Conservation (phyloP, 441 rosid genomes). For the Daphne laureola region DNA sequence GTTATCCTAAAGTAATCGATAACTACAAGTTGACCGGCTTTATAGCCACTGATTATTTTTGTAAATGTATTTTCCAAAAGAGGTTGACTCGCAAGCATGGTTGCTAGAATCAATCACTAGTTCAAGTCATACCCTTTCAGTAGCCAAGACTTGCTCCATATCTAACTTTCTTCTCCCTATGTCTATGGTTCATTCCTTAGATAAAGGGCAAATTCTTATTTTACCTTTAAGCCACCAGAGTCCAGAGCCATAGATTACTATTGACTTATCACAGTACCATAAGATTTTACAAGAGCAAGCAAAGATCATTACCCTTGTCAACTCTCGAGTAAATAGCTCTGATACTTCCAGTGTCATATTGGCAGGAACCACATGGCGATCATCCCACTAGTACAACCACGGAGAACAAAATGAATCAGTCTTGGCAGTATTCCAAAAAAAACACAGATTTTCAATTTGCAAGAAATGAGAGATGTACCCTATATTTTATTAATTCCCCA, state of each 20-base stretch:
- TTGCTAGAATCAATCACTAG: no score
- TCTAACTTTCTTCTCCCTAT: no score
- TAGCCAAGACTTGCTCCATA: no score
- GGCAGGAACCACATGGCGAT: conserved; percentile 79
- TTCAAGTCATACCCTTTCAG: no score
- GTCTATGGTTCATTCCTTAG: no score
- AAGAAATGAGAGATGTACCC: conserved; percentile 37
- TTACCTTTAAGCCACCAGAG: not conserved
- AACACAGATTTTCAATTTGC: not conserved
- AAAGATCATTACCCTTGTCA: conserved; percentile 59
- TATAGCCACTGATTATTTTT: no score
- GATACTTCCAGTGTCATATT: conserved; percentile 86
- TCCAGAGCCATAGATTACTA: not conserved
- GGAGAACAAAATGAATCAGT: conserved; percentile 15
- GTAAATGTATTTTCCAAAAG: no score
- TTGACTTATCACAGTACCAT: not conserved
- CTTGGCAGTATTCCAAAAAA: not conserved
- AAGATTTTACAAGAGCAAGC: conserved; percentile 12
- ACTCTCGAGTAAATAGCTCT: conserved; percentile 83
- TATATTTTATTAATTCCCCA: conserved; percentile 67
- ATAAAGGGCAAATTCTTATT: no score
- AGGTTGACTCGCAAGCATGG: no score
- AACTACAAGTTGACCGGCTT: no score
- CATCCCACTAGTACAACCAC: conserved; percentile 71
- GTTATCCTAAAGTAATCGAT: no score